A percentile compares a stretch with the other conserved stretches of the same genome.
phyloP scores from a whole-genome alignment of 2,329 filamentous ascomycete genomes.

The Fusarium albidum region DNA sequence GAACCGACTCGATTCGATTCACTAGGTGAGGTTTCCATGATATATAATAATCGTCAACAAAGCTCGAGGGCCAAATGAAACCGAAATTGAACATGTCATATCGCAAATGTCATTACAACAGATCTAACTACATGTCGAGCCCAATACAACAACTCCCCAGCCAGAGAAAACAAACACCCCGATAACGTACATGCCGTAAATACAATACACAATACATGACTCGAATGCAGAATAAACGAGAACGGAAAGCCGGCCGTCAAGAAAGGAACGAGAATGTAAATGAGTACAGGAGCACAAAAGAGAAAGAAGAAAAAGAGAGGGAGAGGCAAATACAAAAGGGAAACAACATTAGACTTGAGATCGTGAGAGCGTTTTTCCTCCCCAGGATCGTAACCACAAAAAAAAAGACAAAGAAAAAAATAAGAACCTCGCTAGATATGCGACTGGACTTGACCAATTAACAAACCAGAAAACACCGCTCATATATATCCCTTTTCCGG shows the following conservation, averaged over 20 bases:
- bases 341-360: slow-evolving; percentile 25
- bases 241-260: slow-evolving; percentile 17
- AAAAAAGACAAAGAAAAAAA: slow-evolving; percentile 20
- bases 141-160: slow-evolving; percentile 8
- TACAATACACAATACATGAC: slow-evolving; percentile 10
- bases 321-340: neutral
- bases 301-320: slow-evolving; percentile 3
- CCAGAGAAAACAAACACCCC: slow-evolving; percentile 10
- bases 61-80: neutral
- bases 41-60: no score
- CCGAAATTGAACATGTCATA: slow-evolving; percentile 4
- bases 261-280: neutral
- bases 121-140: slow-evolving; percentile 22
- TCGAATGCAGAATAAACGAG: slow-evolving; percentile 9
- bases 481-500: slow-evolving; percentile 21
- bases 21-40: no score
- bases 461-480: slow-evolving; percentile 27
- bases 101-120: slow-evolving; percentile 31
- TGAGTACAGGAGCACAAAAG: slow-evolving; percentile 10
- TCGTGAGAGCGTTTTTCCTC: slow-evolving; percentile 20
- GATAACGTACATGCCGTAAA: slow-evolving; percentile 7
- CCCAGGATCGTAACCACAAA: slow-evolving; percentile 3
- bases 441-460: slow-evolving; percentile 10
- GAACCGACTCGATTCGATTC: no score
- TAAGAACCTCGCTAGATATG: slow-evolving; percentile 23